Base-by-base conservation (phyloP, 2,329 filamentous ascomycete genomes). In the Neonectria faginata region DNA sequence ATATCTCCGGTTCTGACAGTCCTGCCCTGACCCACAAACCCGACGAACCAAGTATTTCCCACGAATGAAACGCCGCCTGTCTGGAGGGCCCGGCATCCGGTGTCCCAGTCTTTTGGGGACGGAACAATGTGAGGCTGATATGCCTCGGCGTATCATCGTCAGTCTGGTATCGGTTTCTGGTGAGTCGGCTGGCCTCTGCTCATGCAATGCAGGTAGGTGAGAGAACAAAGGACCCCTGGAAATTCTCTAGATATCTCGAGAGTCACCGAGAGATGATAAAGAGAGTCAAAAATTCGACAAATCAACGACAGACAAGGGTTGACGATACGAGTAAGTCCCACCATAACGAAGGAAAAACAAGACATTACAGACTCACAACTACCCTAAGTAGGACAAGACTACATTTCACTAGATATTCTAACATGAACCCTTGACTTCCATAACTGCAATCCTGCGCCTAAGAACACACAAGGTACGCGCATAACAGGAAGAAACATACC, bases 1-100 rank as follows among this genome's bases (percentile, higher is more conserved):
- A 52, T 64, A 31, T 61, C 62, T 61, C 57, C 57, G 62, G 45
- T 42, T 20, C n/a, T 42, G 39, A 20, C 39, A 20, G 39, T 39
- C 36, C 36, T 42, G 18, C 3, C 33, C 33, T 47, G 36, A 33
- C 51, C 61, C 61, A 64, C 55, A 45, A 27, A 33, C 29, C 27
- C 20, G 27, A 36, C 14, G 33, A 36, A 14, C 61, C 57, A 52
- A 55, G 36, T 60, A 61, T 65, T 65, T 62, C 62, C 62, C 62
- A 65, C 62, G 62, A 65, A 65, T 65, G 22, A 53, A 22, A 41
- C 22, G 31, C 36, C 12, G 25, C 27, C 33, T 29, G 31, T 31
- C 27, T 14, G 31, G 25, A 25, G 33, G 14, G 18, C 16, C 25
- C 48, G 39, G 31, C 11, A 14, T 39, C n/a, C 11, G 31, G 31